These are phyloP conservation scores for Plasmodium gonderi DNA, from an alignment of 169 alveolate genomes.

Conservation along the genomic window DNA sequence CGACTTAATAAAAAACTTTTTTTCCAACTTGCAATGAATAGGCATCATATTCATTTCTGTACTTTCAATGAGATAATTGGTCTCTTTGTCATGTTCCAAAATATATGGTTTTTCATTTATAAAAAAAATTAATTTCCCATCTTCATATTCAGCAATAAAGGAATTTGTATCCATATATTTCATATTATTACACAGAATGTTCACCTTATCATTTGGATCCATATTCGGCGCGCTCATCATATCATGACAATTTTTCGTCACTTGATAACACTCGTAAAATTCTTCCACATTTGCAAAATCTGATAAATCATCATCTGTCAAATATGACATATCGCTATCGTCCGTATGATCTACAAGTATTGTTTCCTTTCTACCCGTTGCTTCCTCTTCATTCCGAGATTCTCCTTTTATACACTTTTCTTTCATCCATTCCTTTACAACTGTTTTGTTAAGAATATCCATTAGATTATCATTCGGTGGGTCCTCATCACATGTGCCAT, in stretches of 20 bases:
- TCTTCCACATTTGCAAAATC: constrained; percentile 13
- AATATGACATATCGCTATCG: background rate
- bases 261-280: constrained; percentile 3
- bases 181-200: background rate
- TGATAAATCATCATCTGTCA: constrained; percentile 8
- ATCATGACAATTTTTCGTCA: constrained; percentile 1
- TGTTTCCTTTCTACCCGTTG: background rate
- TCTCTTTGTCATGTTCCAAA: constrained; percentile 33
- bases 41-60: constrained; percentile 24
- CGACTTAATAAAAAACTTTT: constrained; percentile 38
- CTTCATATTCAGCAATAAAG: constrained; percentile 37
- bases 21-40: constrained; percentile 22
- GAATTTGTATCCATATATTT: constrained; percentile 30
- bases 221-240: constrained; percentile 18
- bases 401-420: background rate
- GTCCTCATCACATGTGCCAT: background rate
- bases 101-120: constrained; percentile 40
- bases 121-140: constrained; percentile 32
- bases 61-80: constrained; percentile 40
- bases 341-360: background rate
- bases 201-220: background rate
- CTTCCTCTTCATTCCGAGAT: background rate
- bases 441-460: too few species aligned
- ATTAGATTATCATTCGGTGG: too few species aligned
- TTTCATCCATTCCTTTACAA: background rate